Evolutionary conservation across 2,329 filamentous ascomycete species (phyloP).

Genomic region (Pleurostoma richardsiae): DNA sequence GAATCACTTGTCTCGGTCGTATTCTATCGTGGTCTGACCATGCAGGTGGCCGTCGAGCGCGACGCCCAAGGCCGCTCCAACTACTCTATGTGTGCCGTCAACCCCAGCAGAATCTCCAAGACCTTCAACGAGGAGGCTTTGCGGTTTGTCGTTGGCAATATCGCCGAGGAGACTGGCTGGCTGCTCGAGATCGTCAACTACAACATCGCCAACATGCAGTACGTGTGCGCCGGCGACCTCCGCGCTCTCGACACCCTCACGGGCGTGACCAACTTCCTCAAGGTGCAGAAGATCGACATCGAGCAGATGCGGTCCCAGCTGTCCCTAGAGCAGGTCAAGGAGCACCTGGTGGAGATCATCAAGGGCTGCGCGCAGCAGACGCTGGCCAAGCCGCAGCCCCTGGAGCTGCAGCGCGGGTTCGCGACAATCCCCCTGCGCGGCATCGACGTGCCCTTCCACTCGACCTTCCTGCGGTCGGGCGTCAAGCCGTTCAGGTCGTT

Average conservation of each 20-base stretch:
- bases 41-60: conserved; percentile 98
- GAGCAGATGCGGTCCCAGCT: conserved; percentile 83
- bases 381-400: conserved; percentile 77
- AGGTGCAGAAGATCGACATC: conserved; percentile 96
- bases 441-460: conserved; percentile 99
- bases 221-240: conserved; percentile 67
- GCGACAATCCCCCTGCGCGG: conserved; percentile 95
- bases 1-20: conserved; percentile 97
- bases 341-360: conserved; percentile 86
- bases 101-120: conserved; percentile 96
- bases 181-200: conserved; percentile 98
- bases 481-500: conserved; percentile 99
- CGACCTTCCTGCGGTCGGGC: conserved; percentile 92
- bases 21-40: conserved; percentile 97
- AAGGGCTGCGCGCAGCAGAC: conserved; percentile 82
- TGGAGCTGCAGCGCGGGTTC: conserved; percentile 90
- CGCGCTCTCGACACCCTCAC: conserved; percentile 67
- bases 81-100: conserved; percentile 99
- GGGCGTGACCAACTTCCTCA: conserved; percentile 89
- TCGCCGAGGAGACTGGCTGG: conserved; percentile 91
- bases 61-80: conserved; percentile 90
- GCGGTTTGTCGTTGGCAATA: conserved; percentile 94
- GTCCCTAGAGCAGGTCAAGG: conserved; percentile 86
- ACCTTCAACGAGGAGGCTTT: conserved; percentile 97
- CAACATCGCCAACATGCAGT: conserved; percentile 73